Conservation (phyloP, 73 alveolate species). For the Tetrahymena thermophila region DNA sequence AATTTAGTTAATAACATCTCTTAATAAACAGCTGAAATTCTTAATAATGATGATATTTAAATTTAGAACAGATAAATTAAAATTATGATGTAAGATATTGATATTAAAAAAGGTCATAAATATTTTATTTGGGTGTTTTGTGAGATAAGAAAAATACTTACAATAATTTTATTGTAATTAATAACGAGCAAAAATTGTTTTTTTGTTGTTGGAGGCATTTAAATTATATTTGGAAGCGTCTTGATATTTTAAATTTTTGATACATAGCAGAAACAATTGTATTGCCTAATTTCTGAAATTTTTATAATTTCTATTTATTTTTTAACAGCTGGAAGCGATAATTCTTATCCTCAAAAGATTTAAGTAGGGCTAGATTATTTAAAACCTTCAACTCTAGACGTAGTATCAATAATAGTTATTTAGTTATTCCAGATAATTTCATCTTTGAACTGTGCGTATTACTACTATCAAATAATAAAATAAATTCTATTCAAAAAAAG, state of each 20-base stretch:
- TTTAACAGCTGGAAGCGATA: neutral
- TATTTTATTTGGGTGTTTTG: neutral
- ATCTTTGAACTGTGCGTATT: neutral
- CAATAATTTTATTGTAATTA: neutral
- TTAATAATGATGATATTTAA: too few relatives aligned
- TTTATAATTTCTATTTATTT: neutral
- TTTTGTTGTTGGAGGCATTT: neutral
- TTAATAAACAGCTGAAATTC: neutral
- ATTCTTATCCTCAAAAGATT: neutral
- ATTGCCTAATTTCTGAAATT: neutral
- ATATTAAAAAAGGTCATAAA: neutral
- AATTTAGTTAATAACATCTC: neutral
- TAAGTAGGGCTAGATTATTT: neutral
- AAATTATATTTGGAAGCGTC: neutral
- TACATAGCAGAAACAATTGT: neutral
- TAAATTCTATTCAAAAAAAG: neutral
- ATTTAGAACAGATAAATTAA: too few relatives aligned
- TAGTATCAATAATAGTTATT: neutral
- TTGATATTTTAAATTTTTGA: neutral
- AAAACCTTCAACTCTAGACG: neutral
- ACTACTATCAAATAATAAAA: neutral
- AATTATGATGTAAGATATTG: too few relatives aligned
- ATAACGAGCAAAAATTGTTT: neutral
- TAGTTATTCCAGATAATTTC: neutral
- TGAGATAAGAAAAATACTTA: neutral